Conservation (phyloP, 331 rosid genomes). For the Phaseolus coccineus region DNA sequence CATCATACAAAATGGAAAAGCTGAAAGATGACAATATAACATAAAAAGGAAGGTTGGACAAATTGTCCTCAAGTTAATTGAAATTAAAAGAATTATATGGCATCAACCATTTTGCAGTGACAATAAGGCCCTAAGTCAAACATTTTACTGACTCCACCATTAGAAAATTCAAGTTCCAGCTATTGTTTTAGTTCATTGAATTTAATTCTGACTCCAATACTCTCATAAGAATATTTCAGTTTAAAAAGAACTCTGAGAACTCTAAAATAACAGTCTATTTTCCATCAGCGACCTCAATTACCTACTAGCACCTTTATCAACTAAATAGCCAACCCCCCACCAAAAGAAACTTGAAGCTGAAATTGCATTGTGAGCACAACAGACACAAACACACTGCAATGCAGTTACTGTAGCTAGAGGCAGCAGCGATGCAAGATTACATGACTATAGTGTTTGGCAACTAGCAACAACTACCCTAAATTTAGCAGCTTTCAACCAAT, state of each 20-base stretch:
- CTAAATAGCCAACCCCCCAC: not conserved
- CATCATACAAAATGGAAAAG: constrained; percentile 37
- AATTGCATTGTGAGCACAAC: not conserved
- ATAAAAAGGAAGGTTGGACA: constrained; percentile 10
- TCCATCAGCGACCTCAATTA: constrained; percentile 21
- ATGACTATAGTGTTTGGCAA: not conserved
- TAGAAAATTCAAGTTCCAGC: constrained; percentile 23
- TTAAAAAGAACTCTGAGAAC: not conserved
- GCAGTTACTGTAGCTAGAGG: not conserved
- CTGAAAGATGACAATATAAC: constrained; percentile 21
- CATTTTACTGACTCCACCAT: not conserved
- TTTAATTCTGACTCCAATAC: constrained; percentile 14
- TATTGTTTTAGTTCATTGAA: constrained; percentile 1
- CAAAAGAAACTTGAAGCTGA: not conserved
- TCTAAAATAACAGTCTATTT: not conserved
- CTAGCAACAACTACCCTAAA: not conserved
- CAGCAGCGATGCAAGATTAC: not conserved
- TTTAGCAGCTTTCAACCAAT: not conserved
- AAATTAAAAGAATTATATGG: constrained; percentile 10
- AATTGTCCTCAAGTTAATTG: constrained; percentile 29
- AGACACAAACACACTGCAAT: constrained; percentile 3
- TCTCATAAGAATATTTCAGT: constrained; percentile 27
- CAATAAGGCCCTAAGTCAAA: constrained; percentile 18
- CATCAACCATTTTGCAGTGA: constrained; percentile 3
- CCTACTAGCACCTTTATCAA: constrained; percentile 13